These are phyloP conservation scores for Cryptococcus floricola DNA, from an alignment of 1,284 basidiomycete genomes.

Conservation along the genomic window DNA sequence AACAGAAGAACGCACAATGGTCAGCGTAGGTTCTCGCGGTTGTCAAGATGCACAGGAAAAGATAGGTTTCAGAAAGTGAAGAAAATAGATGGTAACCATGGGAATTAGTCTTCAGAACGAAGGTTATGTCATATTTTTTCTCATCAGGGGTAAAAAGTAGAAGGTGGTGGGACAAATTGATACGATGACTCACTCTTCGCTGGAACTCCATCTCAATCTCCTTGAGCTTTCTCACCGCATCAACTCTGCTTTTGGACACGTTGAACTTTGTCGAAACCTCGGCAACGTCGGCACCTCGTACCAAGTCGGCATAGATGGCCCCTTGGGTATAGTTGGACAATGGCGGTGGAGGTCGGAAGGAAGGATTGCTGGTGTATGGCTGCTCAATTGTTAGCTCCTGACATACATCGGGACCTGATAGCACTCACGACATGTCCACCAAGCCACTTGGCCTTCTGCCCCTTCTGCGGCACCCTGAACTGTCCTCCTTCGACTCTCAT, in stretches of 20 bases:
- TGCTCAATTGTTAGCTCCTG: constrained; percentile 6
- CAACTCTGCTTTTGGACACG: constrained; percentile 44
- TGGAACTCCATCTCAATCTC: constrained; percentile 41
- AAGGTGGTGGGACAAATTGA: not conserved
- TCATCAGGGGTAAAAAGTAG: constrained; percentile 29
- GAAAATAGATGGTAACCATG: constrained; percentile 48
- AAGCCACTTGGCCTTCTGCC: constrained; percentile 42
- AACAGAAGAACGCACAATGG: constrained; percentile 7
- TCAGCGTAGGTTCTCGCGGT: constrained; percentile 15
- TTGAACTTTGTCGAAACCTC: constrained; percentile 39
- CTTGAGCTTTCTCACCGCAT: constrained; percentile 46
- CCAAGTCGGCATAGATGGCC: constrained; percentile 28
- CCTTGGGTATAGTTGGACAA: constrained; percentile 40
- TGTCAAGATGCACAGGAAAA: constrained; percentile 1
- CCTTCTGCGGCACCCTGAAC: constrained; percentile 20
- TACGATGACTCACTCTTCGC: constrained; percentile 39
- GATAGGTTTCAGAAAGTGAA: constrained; percentile 48
- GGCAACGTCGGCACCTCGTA: constrained; percentile 23
- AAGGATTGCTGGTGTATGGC: constrained; percentile 46
- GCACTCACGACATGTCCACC: constrained; percentile 40
- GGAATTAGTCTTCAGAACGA: constrained; percentile 45
- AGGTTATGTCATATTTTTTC: constrained; percentile 49
- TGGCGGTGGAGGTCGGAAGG: constrained; percentile 47
- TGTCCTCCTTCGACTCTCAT: constrained; percentile 22
- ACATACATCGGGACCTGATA: not conserved